phyloP scores from a whole-genome alignment of 345 rosid species.

The Citrus sinensis region DNA sequence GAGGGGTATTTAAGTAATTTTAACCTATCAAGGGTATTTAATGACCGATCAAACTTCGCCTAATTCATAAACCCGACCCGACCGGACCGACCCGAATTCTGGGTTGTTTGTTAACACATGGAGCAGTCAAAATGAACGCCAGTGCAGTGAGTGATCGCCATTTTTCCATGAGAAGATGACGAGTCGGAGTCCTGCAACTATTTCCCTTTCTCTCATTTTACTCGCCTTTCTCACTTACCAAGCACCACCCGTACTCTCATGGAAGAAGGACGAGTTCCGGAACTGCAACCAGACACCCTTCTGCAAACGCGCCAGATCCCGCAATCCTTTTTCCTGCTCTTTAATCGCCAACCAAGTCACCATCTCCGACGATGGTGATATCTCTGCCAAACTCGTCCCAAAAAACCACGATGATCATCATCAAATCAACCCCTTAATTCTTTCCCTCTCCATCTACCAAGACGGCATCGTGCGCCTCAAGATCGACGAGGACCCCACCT shows the following conservation, averaged over 20 bases:
- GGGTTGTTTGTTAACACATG: too few species aligned
- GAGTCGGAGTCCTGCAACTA: slow-evolving; percentile 1
- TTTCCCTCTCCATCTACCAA: slow-evolving; percentile 65
- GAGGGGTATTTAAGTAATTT: too few species aligned
- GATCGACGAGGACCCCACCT: slow-evolving; percentile 74
- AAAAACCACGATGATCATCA: slow-evolving; percentile 34
- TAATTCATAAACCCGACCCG: too few species aligned
- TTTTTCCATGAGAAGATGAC: slow-evolving; percentile 25
- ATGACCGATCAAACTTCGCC: too few species aligned
- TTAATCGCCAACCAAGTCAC: slow-evolving; percentile 47
- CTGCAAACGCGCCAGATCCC: slow-evolving; percentile 90
- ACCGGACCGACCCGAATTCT: too few species aligned
- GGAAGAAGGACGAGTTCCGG: slow-evolving; percentile 96
- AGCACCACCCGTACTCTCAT: slow-evolving; percentile 39
- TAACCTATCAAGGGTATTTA: too few species aligned
- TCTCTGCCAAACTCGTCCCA: slow-evolving; percentile 67
- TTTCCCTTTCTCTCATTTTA: slow-evolving; percentile 18
- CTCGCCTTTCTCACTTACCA: slow-evolving; percentile 41
- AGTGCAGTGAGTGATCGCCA: not conserved
- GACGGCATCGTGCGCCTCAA: slow-evolving; percentile 71
- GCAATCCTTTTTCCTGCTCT: slow-evolving; percentile 60
- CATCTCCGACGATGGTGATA: slow-evolving; percentile 72
- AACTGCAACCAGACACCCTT: slow-evolving; percentile 92
- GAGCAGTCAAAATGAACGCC: too few species aligned
- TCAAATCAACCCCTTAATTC: slow-evolving; percentile 53